Base-by-base conservation (phyloP, 495 filamentous ascomycete species). In the Aspergillus baeticus region DNA sequence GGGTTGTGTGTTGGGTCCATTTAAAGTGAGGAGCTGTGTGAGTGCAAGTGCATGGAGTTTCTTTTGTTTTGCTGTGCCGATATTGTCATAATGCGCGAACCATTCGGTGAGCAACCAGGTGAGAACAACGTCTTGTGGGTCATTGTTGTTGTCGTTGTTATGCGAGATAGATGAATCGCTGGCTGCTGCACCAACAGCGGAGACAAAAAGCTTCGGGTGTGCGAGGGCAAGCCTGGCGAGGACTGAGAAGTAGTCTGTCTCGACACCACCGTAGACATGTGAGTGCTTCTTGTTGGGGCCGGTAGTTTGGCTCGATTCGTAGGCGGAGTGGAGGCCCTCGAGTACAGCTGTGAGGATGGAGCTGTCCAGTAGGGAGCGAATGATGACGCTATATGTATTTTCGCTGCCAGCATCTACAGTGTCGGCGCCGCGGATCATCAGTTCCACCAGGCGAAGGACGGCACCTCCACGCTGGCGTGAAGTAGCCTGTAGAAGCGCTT, bases 11-110 rank as follows among this genome's bases (percentile, higher is more conserved):
- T 80, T 74, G 0, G 80, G 79, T 20, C 73, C 75, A 23, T 79
- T 77, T 2, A 88, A 74, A 59, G 89, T 84, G 13, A 93, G 82
- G 22, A 97, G 78, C 34, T 87, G 82, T 8, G 94, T 96, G 18
- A 97, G 79, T 6, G 84, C 93, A 3, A 98, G 80, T 43, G 81
- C 85, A 59, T 87, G 88, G 10, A 97, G 78, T 70, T 98, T 98
- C 70, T 88, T 84, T 38, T 86, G 80, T 31, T 80, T 84, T 5
- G 82, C 75, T 67, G 91, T 84, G 37, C 82, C 85, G 68, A 95
- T 91, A 66, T 83, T 87, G 63, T 94, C 89, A 62, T 95, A 90
- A 61, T 92, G 87, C 34, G 72, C 69, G 72, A 97, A 96, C 94
- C 94, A 98, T 69, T 95, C 91, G 0, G 80, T 76, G 37, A 90